These are phyloP conservation scores for Tylopilus plumbeoviolaceoides DNA, from an alignment of 768 basidiomycete species.

Conservation along the genomic window DNA sequence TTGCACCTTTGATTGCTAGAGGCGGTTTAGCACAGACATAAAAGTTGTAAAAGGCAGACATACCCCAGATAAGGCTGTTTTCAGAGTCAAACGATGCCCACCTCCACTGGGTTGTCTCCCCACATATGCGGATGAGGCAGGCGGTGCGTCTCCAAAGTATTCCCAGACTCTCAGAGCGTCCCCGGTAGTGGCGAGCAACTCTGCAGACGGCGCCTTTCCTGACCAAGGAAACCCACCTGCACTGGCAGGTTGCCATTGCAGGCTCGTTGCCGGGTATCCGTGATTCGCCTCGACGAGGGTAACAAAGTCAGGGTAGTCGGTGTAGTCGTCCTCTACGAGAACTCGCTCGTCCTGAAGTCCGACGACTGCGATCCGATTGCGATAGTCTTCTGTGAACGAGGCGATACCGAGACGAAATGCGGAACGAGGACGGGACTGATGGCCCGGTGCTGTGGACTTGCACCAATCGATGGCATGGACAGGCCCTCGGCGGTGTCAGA, in stretches of 20 bases:
- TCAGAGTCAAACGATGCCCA: constrained; percentile 65
- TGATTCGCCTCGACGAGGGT: constrained; percentile 81
- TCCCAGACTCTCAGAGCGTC: constrained; percentile 94
- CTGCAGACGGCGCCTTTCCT: constrained; percentile 61
- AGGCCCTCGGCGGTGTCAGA: constrained; percentile 55
- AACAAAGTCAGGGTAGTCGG: constrained; percentile 82
- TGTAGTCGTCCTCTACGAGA: constrained; percentile 81
- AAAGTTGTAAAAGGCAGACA: constrained; percentile 27
- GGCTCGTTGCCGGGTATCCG: constrained; percentile 88
- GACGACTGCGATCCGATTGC: constrained; percentile 76
- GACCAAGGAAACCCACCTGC: constrained; percentile 63
- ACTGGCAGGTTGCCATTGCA: constrained; percentile 89
- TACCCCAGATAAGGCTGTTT: constrained; percentile 80
- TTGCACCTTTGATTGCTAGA: constrained; percentile 86
- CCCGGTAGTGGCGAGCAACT: constrained; percentile 89
- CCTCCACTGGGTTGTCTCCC: constrained; percentile 55
- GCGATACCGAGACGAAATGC: constrained; percentile 83
- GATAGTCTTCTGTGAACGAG: constrained; percentile 81
- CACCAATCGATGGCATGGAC: constrained; percentile 87
- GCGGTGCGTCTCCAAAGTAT: constrained; percentile 64
- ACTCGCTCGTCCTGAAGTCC: constrained; percentile 83
- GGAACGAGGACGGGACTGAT: constrained; percentile 66
- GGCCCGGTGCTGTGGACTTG: constrained; percentile 71
- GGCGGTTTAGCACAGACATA: constrained; percentile 11
- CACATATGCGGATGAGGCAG: constrained; percentile 60